phyloP scores from a whole-genome alignment of 2,329 filamentous ascomycete species.

The Aspergillus melleus region DNA sequence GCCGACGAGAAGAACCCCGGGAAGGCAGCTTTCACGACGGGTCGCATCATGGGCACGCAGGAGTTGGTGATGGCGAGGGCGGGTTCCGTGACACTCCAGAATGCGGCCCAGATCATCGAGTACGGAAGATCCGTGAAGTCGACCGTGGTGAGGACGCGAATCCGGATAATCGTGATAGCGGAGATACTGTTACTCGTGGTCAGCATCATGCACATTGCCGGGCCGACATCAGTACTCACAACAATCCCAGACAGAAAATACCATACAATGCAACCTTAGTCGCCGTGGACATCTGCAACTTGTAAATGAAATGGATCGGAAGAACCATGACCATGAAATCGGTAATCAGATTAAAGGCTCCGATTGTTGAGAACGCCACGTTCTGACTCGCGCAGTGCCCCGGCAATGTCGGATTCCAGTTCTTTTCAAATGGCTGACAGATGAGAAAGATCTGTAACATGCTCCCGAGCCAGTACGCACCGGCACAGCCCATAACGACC shows the following conservation, averaged over 20 bases:
- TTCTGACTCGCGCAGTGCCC: too few species aligned
- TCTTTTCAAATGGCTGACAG: too few species aligned
- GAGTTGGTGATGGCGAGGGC: slow-evolving; percentile 24
- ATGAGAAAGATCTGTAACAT: too few species aligned
- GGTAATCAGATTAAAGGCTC: not conserved
- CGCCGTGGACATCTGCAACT: not conserved
- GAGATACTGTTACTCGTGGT: not conserved
- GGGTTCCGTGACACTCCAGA: slow-evolving; percentile 2
- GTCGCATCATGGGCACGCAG: slow-evolving; percentile 27
- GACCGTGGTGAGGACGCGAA: too few species aligned
- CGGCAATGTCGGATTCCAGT: too few species aligned
- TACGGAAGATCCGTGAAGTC: too few species aligned
- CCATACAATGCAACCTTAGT: not conserved
- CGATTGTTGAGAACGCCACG: too few species aligned
- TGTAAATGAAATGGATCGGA: not conserved
- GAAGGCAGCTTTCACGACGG: slow-evolving; percentile 18
- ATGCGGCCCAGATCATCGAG: too few species aligned
- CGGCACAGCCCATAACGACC: slow-evolving; percentile 24
- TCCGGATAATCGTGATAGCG: not conserved
- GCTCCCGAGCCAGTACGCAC: slow-evolving; percentile 20
- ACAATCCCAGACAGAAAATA: not conserved
- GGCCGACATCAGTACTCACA: not conserved
- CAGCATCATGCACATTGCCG: too few species aligned
- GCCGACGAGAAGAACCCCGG: slow-evolving; percentile 8
- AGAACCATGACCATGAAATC: not conserved